Evolutionary conservation across 1,284 basidiomycete species (phyloP).

Genomic region (Fomitopsis palustris): DNA sequence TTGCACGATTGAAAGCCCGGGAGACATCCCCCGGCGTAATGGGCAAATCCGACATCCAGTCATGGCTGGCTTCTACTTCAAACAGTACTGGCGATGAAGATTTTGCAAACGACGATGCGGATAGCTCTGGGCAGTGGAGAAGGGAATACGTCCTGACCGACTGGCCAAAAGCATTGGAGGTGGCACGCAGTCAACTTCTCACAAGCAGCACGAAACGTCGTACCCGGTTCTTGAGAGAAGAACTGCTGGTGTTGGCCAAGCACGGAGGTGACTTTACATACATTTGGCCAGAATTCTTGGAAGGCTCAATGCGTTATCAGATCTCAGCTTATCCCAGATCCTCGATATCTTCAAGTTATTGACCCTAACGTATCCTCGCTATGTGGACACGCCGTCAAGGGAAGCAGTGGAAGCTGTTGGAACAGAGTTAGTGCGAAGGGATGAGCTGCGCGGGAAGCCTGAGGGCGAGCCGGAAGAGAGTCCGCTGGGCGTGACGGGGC

Average conservation of each 20-base stretch:
- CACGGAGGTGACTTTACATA: slow-evolving; percentile 47
- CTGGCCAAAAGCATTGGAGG: slow-evolving; percentile 54
- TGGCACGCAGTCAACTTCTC: slow-evolving; percentile 48
- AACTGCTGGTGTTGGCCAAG: slow-evolving; percentile 55
- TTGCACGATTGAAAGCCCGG: slow-evolving; percentile 21
- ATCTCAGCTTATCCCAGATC: slow-evolving; percentile 59
- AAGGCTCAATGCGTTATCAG: slow-evolving; percentile 31
- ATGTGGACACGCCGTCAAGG: slow-evolving; percentile 69
- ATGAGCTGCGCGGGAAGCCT: slow-evolving; percentile 46
- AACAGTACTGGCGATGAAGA: slow-evolving; percentile 28
- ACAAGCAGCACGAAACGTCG: slow-evolving; percentile 51
- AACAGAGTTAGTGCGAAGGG: slow-evolving; percentile 56
- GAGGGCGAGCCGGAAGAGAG: slow-evolving; percentile 35
- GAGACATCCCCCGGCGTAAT: slow-evolving; percentile 22
- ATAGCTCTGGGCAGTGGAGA: slow-evolving; percentile 36
- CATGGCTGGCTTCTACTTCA: slow-evolving; percentile 35
- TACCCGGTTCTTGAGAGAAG: slow-evolving; percentile 58
- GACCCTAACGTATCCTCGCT: slow-evolving; percentile 73
- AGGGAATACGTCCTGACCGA: slow-evolving; percentile 47
- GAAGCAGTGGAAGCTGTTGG: slow-evolving; percentile 67
- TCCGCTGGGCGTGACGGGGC: slow-evolving; percentile 58
- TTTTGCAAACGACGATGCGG: slow-evolving; percentile 2
- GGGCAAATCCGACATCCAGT: slow-evolving; percentile 36
- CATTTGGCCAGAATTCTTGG: neutral
- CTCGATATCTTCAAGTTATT: slow-evolving; percentile 73